Evolutionary conservation across 345 rosid species (phyloP).

Genomic region (Eucalyptus tenuipes): DNA sequence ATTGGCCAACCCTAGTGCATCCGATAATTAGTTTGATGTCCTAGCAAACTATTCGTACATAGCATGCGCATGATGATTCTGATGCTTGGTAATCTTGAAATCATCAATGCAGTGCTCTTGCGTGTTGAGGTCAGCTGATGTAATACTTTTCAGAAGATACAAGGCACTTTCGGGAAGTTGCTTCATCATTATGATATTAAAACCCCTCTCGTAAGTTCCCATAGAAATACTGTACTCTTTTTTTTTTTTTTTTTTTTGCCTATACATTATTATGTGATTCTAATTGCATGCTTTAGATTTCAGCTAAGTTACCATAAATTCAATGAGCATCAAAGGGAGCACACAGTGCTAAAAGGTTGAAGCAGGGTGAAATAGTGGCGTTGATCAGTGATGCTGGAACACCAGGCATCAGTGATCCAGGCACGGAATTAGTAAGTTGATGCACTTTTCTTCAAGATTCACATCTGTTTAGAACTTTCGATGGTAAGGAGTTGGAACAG

Average conservation of each 20-base stretch:
- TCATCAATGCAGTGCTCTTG: slow-evolving; percentile 53
- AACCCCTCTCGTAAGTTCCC: slow-evolving; percentile 64
- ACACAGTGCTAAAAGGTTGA: slow-evolving; percentile 58
- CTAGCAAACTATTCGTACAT: not conserved
- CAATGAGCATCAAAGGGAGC: slow-evolving; percentile 85
- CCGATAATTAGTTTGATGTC: not conserved
- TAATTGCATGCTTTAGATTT: slow-evolving; percentile 42
- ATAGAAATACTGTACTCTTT: not conserved
- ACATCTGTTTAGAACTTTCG: not conserved
- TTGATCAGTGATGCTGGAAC: slow-evolving; percentile 87
- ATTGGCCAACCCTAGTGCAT: not conserved
- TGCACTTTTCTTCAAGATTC: not conserved
- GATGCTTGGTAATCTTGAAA: not conserved
- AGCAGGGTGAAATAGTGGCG: slow-evolving; percentile 68
- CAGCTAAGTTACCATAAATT: slow-evolving; percentile 95
- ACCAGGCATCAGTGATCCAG: slow-evolving; percentile 93
- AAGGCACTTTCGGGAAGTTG: slow-evolving; percentile 79
- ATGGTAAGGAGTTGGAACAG: not conserved
- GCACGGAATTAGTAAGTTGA: slow-evolving; percentile 55
- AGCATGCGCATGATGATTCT: not conserved
- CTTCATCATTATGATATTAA: slow-evolving; percentile 64
- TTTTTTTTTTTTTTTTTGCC: not conserved
- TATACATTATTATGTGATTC: not conserved
- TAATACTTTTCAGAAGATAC: slow-evolving; percentile 91
- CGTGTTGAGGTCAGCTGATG: slow-evolving; percentile 67